A percentile compares a stretch with the other conserved stretches of the same genome.
Conservation (phyloP, 305 asterid species). For the Solanum chacoense region DNA sequence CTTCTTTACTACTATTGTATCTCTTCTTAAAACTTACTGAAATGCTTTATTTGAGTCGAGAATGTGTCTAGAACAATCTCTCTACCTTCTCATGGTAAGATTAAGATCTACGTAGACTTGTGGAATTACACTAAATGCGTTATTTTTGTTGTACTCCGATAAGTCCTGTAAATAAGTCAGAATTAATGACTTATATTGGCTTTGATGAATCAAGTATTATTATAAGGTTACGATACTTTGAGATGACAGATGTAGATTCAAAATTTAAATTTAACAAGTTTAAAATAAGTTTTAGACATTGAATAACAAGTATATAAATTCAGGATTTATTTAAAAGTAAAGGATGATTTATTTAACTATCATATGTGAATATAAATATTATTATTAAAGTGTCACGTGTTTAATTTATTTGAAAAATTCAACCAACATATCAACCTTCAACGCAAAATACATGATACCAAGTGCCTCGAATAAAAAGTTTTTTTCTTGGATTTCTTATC, state of each 20-base stretch:
- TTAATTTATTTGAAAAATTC: not conserved
- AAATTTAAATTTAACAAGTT: too few species aligned
- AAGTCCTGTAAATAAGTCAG: not conserved
- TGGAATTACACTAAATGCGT: fast-evolving
- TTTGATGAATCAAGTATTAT: not conserved
- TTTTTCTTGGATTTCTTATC: too few species aligned
- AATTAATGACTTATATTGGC: not conserved
- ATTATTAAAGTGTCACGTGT: too few species aligned
- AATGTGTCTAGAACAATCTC: not conserved
- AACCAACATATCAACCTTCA: not conserved
- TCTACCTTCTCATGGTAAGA: not conserved
- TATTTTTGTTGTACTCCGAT: not conserved
- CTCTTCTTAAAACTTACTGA: fast-evolving
- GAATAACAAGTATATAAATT: too few species aligned
- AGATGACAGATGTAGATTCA: too few species aligned
- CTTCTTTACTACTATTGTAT: not conserved
- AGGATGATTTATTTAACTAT: too few species aligned
- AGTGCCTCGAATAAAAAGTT: not conserved
- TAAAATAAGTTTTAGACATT: too few species aligned
- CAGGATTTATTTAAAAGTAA: too few species aligned
- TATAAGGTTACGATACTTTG: not conserved
- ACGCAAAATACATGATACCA: not conserved
- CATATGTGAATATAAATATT: not conserved
- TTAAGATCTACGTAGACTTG: not conserved
- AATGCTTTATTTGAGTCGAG: not conserved